phyloP scores from a whole-genome alignment of 768 basidiomycete species.

The Xerocomus spinulosus region DNA sequence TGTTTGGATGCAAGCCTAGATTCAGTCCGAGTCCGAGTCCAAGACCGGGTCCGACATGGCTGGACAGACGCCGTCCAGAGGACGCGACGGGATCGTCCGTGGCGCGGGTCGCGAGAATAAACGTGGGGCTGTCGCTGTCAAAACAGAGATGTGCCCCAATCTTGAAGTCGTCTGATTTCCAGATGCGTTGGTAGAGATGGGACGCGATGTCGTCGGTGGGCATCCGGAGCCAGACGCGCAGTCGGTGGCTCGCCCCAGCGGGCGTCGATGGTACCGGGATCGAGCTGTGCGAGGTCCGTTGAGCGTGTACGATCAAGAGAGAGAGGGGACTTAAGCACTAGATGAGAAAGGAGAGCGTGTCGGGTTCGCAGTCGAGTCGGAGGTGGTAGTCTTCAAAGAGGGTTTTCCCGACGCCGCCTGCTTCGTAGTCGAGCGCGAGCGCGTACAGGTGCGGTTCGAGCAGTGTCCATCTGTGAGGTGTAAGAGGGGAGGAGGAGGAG shows the following conservation, averaged over 20 bases:
- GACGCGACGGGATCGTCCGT: not conserved
- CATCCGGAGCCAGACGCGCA: constrained; percentile 61
- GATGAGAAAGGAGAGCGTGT: constrained; percentile 51
- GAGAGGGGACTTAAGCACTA: constrained; percentile 45
- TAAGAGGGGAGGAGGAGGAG: not conserved
- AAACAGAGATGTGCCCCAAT: constrained; percentile 56
- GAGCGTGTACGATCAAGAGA: not conserved
- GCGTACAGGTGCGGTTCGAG: constrained; percentile 43
- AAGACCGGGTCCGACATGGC: no score
- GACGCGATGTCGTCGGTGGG: constrained; percentile 29
- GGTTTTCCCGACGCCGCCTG: constrained; percentile 52
- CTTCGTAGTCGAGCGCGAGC: constrained; percentile 62
- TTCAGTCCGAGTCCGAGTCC: not conserved
- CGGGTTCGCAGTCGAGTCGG: constrained; percentile 51
- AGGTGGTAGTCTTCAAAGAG: constrained; percentile 53
- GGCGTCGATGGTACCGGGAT: constrained; percentile 53
- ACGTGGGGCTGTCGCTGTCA: constrained; percentile 39
- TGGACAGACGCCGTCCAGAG: no score
- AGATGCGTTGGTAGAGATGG: constrained; percentile 60
- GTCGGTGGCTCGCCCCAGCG: constrained; percentile 52
- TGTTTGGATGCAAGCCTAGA: no score
- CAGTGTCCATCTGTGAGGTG: constrained; percentile 39
- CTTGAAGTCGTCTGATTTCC: constrained; percentile 60
- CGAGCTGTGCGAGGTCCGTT: constrained; percentile 33
- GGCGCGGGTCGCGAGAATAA: constrained; percentile 45